Conservation (phyloP, 2,329 filamentous ascomycete genomes). For the Fusarium sp. region DNA sequence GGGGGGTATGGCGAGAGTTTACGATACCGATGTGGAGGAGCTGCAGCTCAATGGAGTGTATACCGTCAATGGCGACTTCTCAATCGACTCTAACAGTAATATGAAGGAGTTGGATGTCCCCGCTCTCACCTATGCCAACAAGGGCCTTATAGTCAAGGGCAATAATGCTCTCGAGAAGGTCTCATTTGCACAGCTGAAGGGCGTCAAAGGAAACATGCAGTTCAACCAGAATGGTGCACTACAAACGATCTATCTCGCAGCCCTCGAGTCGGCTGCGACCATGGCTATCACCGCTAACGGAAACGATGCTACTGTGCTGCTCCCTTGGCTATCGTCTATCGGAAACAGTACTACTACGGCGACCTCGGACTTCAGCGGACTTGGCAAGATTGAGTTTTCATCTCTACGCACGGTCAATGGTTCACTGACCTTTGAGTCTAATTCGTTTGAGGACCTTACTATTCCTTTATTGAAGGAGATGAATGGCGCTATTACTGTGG, state of each 20-base stretch:
- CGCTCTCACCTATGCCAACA: conserved; percentile 36
- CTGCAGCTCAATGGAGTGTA: conserved; percentile 40
- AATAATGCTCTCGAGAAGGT: conserved; percentile 37
- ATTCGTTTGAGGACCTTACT: conserved; percentile 35
- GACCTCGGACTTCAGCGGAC: conserved; percentile 36
- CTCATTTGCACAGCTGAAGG: conserved; percentile 42
- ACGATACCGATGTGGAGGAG: conserved; percentile 35
- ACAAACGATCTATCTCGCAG: conserved; percentile 30
- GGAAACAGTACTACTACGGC: conserved; percentile 44
- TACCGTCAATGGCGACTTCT: conserved; percentile 43
- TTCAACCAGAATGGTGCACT: conserved; percentile 42
- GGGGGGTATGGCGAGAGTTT: conserved; percentile 41
- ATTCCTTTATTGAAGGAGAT: conserved; percentile 43
- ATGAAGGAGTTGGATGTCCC: conserved; percentile 34
- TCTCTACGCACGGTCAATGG: conserved; percentile 42
- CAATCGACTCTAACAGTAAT: conserved; percentile 39
- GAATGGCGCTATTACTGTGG: conserved; percentile 42
- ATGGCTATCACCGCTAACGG: conserved; percentile 45
- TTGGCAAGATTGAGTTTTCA: conserved; percentile 39
- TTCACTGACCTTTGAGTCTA: conserved; percentile 40
- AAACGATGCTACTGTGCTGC: conserved; percentile 23
- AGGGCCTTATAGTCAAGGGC: conserved; percentile 38
- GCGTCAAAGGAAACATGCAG: conserved; percentile 41
- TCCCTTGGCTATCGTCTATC: conserved; percentile 40
- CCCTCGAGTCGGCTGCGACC: conserved; percentile 42